These are phyloP conservation scores for Angophora floribunda DNA, from an alignment of 345 rosid genomes.

Conservation along the genomic window DNA sequence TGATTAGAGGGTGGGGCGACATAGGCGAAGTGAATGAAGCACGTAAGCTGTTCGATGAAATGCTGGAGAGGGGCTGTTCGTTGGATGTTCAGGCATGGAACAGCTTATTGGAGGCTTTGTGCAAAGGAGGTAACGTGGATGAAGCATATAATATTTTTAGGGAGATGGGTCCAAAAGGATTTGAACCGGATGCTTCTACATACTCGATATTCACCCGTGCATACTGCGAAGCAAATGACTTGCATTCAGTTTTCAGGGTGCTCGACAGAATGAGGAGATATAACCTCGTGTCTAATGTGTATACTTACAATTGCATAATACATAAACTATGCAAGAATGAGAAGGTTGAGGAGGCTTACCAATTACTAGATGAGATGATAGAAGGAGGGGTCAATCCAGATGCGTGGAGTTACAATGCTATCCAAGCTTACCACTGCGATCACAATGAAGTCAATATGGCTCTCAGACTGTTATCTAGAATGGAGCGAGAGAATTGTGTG, in stretches of 20 bases:
- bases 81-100: constrained; percentile 62
- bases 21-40: constrained; percentile 32
- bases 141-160: constrained; percentile 53
- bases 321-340: constrained; percentile 62
- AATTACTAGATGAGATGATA: constrained; percentile 61
- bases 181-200: constrained; percentile 53
- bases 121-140: constrained; percentile 51
- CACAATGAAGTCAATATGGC: constrained; percentile 67
- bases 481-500: constrained; percentile 41
- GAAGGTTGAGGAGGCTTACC: constrained; percentile 62
- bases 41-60: constrained; percentile 72
- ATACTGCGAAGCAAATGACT: constrained; percentile 44
- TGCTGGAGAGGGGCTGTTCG: constrained; percentile 21
- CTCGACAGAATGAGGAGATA: constrained; percentile 67
- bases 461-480: constrained; percentile 50
- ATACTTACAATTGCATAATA: constrained; percentile 66
- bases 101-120: constrained; percentile 59
- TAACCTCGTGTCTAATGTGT: constrained; percentile 61
- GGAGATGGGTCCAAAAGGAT: constrained; percentile 46
- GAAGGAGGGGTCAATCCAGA: constrained; percentile 46
- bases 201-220: constrained; percentile 62
- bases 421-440: constrained; percentile 70
- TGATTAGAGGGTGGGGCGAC: constrained; percentile 54
- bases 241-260: constrained; percentile 60
- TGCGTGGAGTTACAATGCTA: constrained; percentile 75